A percentile compares a stretch with the other conserved stretches of the same genome.
These are phyloP conservation scores for Suhomyces kunorum DNA, from an alignment of 1,139 yeast genomes.

Conservation along the genomic window DNA sequence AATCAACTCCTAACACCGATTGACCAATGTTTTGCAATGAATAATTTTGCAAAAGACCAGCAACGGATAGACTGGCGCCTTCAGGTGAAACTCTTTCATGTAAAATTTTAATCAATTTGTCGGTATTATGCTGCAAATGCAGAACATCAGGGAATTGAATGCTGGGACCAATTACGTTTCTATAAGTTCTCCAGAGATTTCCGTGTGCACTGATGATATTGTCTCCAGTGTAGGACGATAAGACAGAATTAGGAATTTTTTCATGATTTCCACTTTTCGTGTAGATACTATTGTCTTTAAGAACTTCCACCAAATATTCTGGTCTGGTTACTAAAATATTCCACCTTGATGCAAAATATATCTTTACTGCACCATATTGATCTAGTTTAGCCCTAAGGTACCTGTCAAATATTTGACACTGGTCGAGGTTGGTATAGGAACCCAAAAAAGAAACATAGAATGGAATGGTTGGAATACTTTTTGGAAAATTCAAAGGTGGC, in stretches of 20 bases:
- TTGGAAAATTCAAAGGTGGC: constrained; percentile 38
- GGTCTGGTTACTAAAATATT: constrained; percentile 57
- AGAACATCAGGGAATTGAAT: constrained; percentile 51
- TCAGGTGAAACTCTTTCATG: constrained; percentile 10
- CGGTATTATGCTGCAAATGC: constrained; percentile 38
- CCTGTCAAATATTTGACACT: constrained; percentile 44
- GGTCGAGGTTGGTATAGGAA: constrained; percentile 47
- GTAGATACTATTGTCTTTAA: constrained; percentile 51
- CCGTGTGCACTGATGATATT: constrained; percentile 66
- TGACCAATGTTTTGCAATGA: constrained; percentile 54
- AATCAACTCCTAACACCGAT: constrained; percentile 52
- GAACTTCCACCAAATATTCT: constrained; percentile 45
- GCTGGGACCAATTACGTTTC: constrained; percentile 48
- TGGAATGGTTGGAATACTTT: constrained; percentile 59
- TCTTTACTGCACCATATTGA: constrained; percentile 56
- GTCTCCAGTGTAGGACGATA: constrained; percentile 62
- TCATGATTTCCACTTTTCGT: constrained; percentile 63
- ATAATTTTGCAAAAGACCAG: constrained; percentile 48
- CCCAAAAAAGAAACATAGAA: constrained; percentile 60
- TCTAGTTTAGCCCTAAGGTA: constrained; percentile 22
- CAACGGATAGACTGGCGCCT: constrained; percentile 25
- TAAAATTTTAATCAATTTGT: constrained; percentile 23
- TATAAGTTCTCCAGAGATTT: constrained; percentile 50
- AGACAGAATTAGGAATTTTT: constrained; percentile 57
- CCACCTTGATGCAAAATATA: constrained; percentile 66